Base-by-base conservation (phyloP, 805 yeast genomes). In the Ogataea sp. region DNA sequence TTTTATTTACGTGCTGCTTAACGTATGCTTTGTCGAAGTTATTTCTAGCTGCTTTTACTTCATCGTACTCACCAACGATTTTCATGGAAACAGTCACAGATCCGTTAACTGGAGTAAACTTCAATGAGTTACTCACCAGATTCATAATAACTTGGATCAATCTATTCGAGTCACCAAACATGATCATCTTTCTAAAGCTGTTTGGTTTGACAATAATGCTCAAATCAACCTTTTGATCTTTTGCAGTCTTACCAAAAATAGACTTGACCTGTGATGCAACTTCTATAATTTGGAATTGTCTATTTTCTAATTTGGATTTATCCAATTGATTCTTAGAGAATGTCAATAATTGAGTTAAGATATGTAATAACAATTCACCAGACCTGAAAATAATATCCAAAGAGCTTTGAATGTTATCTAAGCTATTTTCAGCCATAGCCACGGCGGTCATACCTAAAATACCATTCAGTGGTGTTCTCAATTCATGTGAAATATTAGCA, bases 381-480 rank as follows among this genome's bases (percentile, higher is more conserved):
- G 94, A 83, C 53, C 95, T 73, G 61, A 84, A 86, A 39, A 90
- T 89, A 39, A 90, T 71, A 45, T 83, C 83, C 49, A 89, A 64
- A 15, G 89, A 80, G 36, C 80, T 80, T 50, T 83, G 82, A 13
- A 88, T 78, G 47, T 79, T 77, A 13, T 67, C 59, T 4, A 70
- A 68, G 48, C 85, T 90, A 23, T 68, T 68, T 56, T 93, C 97
- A 17, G 84, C 93, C 84, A 88, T 78, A 6, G 96, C 89, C 41
- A 90, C 83, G 2, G 95, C 83, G 0, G 97, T 85, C 89, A 90
- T 85, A 46, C 97, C 97, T 39, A 93, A 65, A 32, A 93, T 93
- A 56, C 98, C 98, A 58, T 93, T 93, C 45, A 93, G 67, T 2
- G 98, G 98, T 0, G 97, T 93, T 50, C 97, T 75, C 53, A 93